A percentile compares a stretch with the other conserved stretches of the same genome.
Conservation (phyloP, 139 green algal genomes). For the Coccomyxa sp. region DNA sequence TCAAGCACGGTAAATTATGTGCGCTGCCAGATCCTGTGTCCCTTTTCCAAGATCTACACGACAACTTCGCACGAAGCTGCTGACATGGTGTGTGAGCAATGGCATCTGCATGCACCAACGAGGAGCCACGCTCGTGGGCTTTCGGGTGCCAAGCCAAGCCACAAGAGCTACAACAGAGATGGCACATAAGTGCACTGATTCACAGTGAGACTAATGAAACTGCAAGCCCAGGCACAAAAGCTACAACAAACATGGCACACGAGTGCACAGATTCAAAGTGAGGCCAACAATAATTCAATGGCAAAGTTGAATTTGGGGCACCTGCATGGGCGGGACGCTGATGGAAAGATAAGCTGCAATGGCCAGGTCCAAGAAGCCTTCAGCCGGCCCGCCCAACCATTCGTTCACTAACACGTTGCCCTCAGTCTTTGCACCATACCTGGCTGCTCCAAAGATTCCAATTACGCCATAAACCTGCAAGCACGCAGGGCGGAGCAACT, state of each 20-base stretch:
- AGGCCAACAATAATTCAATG: no score
- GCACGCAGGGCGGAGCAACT: slow-evolving; percentile 6
- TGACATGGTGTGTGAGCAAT: no score
- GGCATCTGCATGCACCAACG: no score
- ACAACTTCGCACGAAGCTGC: neutral
- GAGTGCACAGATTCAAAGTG: no score
- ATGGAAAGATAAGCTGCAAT: slow-evolving; percentile 43
- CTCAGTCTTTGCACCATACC: slow-evolving; percentile 35
- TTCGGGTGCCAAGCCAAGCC: no score
- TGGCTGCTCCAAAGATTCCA: slow-evolving; percentile 43
- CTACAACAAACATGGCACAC: no score
- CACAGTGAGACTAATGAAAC: no score
- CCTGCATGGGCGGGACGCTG: slow-evolving; percentile 40
- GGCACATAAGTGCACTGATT: no score
- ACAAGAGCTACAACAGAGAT: no score
- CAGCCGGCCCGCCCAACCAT: slow-evolving; percentile 33
- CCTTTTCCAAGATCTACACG: neutral
- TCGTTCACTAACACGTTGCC: slow-evolving; percentile 49
- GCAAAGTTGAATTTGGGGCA: neutral
- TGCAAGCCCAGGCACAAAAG: no score
- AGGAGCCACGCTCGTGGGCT: no score
- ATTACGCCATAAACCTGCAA: slow-evolving; percentile 29
- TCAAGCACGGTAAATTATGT: neutral
- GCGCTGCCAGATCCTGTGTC: neutral
- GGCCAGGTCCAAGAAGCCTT: slow-evolving; percentile 27